Percentiles rank a stretch among this genome's conserved stretches.
Evolutionary conservation across 257 asterid species (phyloP).

Genomic region (Verbena officinalis): DNA sequence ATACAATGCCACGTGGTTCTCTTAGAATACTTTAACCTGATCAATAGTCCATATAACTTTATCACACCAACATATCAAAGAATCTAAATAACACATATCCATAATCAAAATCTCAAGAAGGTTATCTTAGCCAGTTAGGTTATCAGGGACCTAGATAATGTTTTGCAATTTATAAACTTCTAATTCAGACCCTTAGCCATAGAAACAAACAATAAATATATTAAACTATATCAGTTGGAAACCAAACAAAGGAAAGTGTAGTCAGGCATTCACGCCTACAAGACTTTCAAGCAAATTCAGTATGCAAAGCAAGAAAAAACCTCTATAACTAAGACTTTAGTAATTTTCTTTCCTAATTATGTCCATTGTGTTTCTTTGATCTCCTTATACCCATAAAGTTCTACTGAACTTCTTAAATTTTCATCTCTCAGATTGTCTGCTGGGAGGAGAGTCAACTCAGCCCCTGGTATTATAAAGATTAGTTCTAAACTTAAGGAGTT

Average conservation of each 20-base stretch:
- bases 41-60: not conserved
- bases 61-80: not conserved
- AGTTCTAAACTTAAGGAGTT: slow-evolving; percentile 1
- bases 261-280: not conserved
- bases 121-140: not conserved
- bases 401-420: not conserved
- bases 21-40: not conserved
- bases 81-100: not conserved
- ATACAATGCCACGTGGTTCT: not conserved
- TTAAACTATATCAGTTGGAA: too few relatives aligned
- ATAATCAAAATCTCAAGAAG: not conserved
- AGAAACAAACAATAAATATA: too few relatives aligned
- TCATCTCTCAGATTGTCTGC: not conserved
- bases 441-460: not conserved
- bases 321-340: not conserved
- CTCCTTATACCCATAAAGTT: not conserved
- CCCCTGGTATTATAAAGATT: slow-evolving; percentile 6
- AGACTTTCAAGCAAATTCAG: not conserved
- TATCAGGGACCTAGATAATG: not conserved
- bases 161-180: not conserved
- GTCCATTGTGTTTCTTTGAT: not conserved
- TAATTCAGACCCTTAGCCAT: not conserved
- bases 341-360: not conserved
- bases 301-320: not conserved
- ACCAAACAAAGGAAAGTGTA: too few relatives aligned